Conservation (phyloP, 352 stramenopile genomes). For the Phytophthora hibernalis region DNA sequence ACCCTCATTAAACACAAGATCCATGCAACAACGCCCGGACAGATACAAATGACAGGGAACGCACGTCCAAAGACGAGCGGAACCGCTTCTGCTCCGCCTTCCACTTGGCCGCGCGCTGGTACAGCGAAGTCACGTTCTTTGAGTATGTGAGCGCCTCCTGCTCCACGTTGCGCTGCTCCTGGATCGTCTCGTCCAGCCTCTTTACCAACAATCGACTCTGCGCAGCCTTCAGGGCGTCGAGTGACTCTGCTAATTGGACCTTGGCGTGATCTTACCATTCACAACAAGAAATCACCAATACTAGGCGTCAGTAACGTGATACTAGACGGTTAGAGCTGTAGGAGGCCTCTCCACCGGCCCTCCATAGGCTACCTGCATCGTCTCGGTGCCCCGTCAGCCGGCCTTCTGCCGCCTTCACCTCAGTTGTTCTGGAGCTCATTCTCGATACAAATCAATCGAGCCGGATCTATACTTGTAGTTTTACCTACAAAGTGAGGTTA, state of each 20-base stretch:
- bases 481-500: neutral
- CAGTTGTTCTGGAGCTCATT: slow-evolving; percentile 26
- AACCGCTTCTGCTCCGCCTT: slow-evolving; percentile 61
- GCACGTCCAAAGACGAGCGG: slow-evolving; percentile 59
- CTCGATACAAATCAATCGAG: neutral
- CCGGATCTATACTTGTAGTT: neutral
- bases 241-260: slow-evolving; percentile 41
- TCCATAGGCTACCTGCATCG: slow-evolving; percentile 23
- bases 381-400: slow-evolving; percentile 43
- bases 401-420: slow-evolving; percentile 43
- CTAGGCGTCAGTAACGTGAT: neutral
- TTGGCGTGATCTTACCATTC: slow-evolving; percentile 26
- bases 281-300: neutral
- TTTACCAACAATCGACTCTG: slow-evolving; percentile 50
- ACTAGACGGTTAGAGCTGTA: too few relatives aligned
- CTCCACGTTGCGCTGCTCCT: slow-evolving; percentile 64
- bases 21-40: neutral
- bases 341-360: neutral
- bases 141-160: slow-evolving; percentile 63
- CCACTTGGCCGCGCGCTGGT: slow-evolving; percentile 54
- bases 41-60: slow-evolving; percentile 5
- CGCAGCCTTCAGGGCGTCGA: slow-evolving; percentile 47
- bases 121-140: slow-evolving; percentile 66
- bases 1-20: neutral
- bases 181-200: slow-evolving; percentile 59